Evolutionary conservation across 2,329 filamentous ascomycete species (phyloP).

Genomic region (Orbilia quercus): DNA sequence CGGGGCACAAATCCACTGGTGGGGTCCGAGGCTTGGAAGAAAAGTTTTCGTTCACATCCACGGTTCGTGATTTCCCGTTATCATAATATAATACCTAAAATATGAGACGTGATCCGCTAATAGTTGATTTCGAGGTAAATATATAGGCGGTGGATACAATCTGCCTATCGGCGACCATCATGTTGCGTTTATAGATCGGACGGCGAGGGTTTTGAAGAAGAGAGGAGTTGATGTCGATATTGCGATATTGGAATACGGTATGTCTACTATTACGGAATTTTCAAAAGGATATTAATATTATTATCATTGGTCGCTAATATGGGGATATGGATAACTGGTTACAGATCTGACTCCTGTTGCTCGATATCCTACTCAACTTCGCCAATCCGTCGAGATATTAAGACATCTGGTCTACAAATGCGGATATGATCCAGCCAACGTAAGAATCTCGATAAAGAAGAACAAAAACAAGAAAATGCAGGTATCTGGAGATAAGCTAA

Average conservation of each 20-base stretch:
- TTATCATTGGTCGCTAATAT: background rate
- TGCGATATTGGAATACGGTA: slow-evolving; percentile 49
- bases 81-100: no score
- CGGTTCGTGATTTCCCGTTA: slow-evolving; percentile 10
- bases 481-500: slow-evolving; percentile 88
- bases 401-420: slow-evolving; percentile 29
- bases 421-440: slow-evolving; percentile 48
- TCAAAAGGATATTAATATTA: no score
- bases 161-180: slow-evolving; percentile 34
- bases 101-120: no score
- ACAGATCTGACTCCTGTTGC: slow-evolving; percentile 38
- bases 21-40: slow-evolving; percentile 35
- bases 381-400: slow-evolving; percentile 41
- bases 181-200: slow-evolving; percentile 22
- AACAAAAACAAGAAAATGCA: slow-evolving; percentile 83
- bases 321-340: background rate
- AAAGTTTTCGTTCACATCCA: slow-evolving; percentile 44
- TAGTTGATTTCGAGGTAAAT: no score
- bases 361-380: slow-evolving; percentile 44
- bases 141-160: slow-evolving; percentile 46
- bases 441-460: slow-evolving; percentile 74
- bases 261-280: background rate
- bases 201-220: slow-evolving; percentile 25
- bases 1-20: slow-evolving; percentile 47
- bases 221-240: slow-evolving; percentile 33